Conservation (phyloP, 331 rosid genomes). For the Dryas integrifolia region DNA sequence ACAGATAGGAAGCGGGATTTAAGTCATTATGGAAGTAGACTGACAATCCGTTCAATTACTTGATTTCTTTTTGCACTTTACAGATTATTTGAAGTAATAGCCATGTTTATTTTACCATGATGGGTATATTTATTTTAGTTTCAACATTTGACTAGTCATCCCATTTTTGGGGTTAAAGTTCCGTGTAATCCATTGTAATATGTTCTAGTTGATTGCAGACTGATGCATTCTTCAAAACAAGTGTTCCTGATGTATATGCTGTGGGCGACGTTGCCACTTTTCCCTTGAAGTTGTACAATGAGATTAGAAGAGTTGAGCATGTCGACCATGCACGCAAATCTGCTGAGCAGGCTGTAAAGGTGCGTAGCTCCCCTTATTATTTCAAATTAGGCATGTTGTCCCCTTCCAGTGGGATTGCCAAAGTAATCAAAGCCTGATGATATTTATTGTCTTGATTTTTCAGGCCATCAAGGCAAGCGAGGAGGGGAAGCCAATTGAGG, state of each 20-base stretch:
- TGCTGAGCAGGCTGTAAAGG: slow-evolving; percentile 95
- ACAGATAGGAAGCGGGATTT: neutral
- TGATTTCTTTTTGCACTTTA: neutral
- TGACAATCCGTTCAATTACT: neutral
- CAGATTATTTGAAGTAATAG: neutral
- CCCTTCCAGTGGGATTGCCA: neutral
- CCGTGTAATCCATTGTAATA: neutral
- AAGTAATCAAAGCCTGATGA: neutral
- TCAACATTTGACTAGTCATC: neutral
- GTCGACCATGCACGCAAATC: slow-evolving; percentile 96
- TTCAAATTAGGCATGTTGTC: neutral
- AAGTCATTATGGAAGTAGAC: neutral
- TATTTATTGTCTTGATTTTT: slow-evolving; percentile 15
- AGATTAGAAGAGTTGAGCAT: slow-evolving; percentile 84
- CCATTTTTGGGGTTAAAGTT: neutral
- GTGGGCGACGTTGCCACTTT: slow-evolving; percentile 94
- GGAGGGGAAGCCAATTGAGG: slow-evolving; percentile 69
- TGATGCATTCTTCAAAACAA: slow-evolving; percentile 74
- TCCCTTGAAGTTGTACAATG: slow-evolving; percentile 74
- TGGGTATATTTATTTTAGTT: neutral
- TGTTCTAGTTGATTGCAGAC: slow-evolving; percentile 47
- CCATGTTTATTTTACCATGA: neutral
- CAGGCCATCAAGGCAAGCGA: slow-evolving; percentile 87
- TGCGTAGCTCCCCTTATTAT: slow-evolving; percentile 21
- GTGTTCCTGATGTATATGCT: slow-evolving; percentile 70